These are phyloP conservation scores for Neofusicoccum laricinum DNA, from an alignment of 2,329 filamentous ascomycete species.

Conservation along the genomic window DNA sequence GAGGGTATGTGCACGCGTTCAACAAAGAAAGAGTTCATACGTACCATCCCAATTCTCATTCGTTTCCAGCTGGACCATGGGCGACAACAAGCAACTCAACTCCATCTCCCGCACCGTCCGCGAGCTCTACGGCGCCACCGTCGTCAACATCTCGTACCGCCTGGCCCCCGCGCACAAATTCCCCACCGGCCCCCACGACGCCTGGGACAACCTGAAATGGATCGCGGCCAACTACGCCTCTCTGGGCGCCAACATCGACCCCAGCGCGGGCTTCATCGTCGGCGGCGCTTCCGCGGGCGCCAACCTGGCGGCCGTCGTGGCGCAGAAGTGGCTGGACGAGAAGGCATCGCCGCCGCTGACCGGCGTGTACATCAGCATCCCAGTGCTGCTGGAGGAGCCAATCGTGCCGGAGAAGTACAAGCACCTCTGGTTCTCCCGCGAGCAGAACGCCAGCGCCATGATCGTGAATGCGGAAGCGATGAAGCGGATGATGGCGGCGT, in stretches of 20 bases:
- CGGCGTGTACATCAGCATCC: background rate
- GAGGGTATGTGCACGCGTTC: too few relatives aligned
- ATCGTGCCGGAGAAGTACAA: background rate
- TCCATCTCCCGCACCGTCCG: too few relatives aligned
- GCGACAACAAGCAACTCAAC: too few relatives aligned
- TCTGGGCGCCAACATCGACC: background rate
- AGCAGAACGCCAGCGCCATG: background rate
- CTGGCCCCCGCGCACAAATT: slow-evolving; percentile 37
- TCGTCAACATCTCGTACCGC: slow-evolving; percentile 35
- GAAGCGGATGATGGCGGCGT: background rate
- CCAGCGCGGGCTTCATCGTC: background rate
- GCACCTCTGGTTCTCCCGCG: background rate
- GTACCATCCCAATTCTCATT: too few relatives aligned
- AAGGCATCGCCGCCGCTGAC: background rate
- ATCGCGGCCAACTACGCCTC: slow-evolving; percentile 10
- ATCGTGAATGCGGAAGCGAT: background rate
- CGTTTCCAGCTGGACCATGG: too few relatives aligned
- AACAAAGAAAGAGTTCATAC: too few relatives aligned
- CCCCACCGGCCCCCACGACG: slow-evolving; percentile 34
- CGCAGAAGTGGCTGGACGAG: background rate
- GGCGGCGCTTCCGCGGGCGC: background rate
- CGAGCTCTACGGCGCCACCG: slow-evolving; percentile 8
- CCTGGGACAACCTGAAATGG: slow-evolving; percentile 31
- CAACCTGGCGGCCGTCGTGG: background rate
- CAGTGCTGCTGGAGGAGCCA: background rate